Base-by-base conservation (phyloP, 768 basidiomycete genomes). In the Termitomyces sp. region DNA sequence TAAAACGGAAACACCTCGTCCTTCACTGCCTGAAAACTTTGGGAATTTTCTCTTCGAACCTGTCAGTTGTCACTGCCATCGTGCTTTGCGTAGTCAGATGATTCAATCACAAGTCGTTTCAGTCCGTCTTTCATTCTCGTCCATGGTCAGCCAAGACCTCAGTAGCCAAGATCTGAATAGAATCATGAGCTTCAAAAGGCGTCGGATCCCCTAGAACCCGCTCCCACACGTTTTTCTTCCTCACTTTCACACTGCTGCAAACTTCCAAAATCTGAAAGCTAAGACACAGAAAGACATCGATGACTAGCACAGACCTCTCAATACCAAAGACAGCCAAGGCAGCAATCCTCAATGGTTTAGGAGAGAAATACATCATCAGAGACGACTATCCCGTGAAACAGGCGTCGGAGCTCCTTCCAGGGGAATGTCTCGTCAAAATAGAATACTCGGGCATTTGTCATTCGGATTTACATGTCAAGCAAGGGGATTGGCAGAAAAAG, bases 381-480 rank as follows among this genome's bases (percentile, higher is more conserved):
- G 61, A 70, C 42, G 79, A 86, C 65, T 69, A 82, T 61, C 86
- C 83, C 9, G 88, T 89, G 53, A 78, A 72, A 58, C 86, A 84
- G 64, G 79, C 83, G 0, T 73, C 79, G 2, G 77, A 85, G 5
- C 82, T 89, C 61, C 72, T 70, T 0, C 83, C 87, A 0, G 86
- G 85, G 11, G 81, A 90, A 70, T 88, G 86, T 66, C 83, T 92
- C 62, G 77, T 92, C 69, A 88, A 87, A 71, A 74, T 93, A 61
- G 82, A 83, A 47, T 87, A 83, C 72, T 82, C 86, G 5, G 79
- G 79, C 7, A 74, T 78, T 32, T 92, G 91, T 70, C 90, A 91
- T 69, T 89, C 88, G 0, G 91, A 93, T 67, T 73, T 91, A 37
- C 91, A 92, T 68, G 79, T 86, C 56, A 81, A 79, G 68, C 77